Evolutionary conservation across 768 basidiomycete genomes (phyloP), one percentile per base, ranked within the genome.

Genomic region (Grammothele lineata): DNA sequence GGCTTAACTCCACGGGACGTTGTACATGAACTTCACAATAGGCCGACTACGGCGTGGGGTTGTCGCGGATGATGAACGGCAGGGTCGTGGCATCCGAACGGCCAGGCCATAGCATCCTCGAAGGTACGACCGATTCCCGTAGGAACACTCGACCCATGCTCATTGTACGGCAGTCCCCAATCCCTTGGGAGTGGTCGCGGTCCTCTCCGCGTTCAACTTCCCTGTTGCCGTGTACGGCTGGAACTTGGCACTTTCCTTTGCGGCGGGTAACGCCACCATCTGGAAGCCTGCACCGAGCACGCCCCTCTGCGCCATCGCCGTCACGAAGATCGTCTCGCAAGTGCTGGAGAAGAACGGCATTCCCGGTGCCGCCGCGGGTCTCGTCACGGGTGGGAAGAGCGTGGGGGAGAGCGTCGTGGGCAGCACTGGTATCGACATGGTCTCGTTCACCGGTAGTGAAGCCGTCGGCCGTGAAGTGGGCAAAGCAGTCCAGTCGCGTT

Each of bases 211-310:
- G 0, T 97, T 96, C 74, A 98, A 98, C 65, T 98, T 97, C 63
- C 95, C 95, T 9, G 83, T 91, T 35, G 92, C 92, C 26, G 91
- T 94, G 36, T 92, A 90, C 65, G 91, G 91, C 54, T 93, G 91
- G 90, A 97, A 97, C 66, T 70, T 95, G 40, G 79, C 92, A 2
- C 74, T 97, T 19, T 89, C 92, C 4, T 69, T 97, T 48, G 85
- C 89, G 2, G 86, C 88, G 23, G 93, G 93, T 15, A 97, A 98
- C 65, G 85, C 92, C 1, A 94, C 92, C 0, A 64, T 98, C 37
- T 97, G 94, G 94, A 97, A 97, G 62, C 94, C 94, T 6, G 87
- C 92, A 0, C 90, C 85, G 2, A 87, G 77, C 2, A 97, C 94
- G 0, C 85, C 94, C 3, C 67, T 95, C 27, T 94, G 85, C 62